Base-by-base conservation (phyloP, 208 protist genomes). In the Herpetomonas samuelpessoai region DNA sequence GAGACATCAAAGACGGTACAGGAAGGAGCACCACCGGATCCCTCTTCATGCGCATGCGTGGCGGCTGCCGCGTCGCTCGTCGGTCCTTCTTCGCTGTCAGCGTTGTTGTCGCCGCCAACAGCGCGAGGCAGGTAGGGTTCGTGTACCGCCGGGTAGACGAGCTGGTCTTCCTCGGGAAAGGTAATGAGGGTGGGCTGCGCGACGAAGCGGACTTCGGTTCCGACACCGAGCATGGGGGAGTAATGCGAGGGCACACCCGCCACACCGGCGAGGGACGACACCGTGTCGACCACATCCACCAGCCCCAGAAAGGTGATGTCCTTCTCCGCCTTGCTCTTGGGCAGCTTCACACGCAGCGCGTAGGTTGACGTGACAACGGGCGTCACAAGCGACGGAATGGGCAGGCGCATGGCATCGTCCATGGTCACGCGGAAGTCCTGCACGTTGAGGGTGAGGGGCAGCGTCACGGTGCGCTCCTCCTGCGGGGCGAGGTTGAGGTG, bases 381-480 rank as follows among this genome's bases (percentile, higher is more conserved):
- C 29, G 65, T 71, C 35, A 38, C 27, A n/a, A 71, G 46, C 6
- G 65, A 63, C 6, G 65, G 65, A 10, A 71, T 38, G 19, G 56
- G 65, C 55, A 71, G 18, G 0, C 56, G 19, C 22, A 14, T 14
- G 9, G 35, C 9, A 14, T 41, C 35, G 9, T 41, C 35, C 35
- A 41, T 41, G 35, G 9, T 18, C 35, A 14, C 14, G 35, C 35
- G 35, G 35, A 41, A 41, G 35, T 14, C 35, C 35, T 6, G 35
- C 9, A 41, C 35, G 35, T 14, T 41, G 9, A 41, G 35, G 6
- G 35, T 41, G 9, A 41, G 35, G 9, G 35, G 35, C 35, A 41
- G 9, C 35, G 35, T 41, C 9, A 41, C 35, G 35, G 35, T 41
- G 35, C 35, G 35, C 35, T 41, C 35, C 35, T 41, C 9, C 35